Conservation (phyloP, 2,329 filamentous ascomycete species). For the Cladophialophora carrionii region DNA sequence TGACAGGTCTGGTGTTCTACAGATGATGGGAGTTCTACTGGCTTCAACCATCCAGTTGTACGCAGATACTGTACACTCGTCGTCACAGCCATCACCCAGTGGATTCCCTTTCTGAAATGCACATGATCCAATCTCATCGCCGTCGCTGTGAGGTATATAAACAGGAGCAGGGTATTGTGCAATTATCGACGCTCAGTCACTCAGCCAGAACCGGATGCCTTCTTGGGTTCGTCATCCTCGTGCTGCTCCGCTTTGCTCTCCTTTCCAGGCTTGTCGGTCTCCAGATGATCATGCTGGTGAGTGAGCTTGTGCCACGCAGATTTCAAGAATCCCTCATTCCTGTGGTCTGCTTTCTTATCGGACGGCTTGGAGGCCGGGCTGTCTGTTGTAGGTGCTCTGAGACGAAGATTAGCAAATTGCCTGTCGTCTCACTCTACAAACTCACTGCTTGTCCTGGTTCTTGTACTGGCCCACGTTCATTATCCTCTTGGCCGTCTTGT, state of each 20-base stretch:
- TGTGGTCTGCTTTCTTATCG: conserved; percentile 55
- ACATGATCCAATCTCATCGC: conserved; percentile 18
- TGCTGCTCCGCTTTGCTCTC: conserved; percentile 33
- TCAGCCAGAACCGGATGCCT: conserved; percentile 47
- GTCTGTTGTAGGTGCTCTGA: conserved; percentile 26
- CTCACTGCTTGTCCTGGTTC: conserved; percentile 57
- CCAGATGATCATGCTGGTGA: conserved; percentile 60
- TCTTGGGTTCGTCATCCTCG: conserved; percentile 46
- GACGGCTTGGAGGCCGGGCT: conserved; percentile 32
- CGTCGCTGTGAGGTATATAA: conserved; percentile 34
- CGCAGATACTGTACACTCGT: conserved; percentile 12
- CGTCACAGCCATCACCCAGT: background rate
- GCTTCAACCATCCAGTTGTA: background rate
- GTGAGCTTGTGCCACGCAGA: conserved; percentile 90
- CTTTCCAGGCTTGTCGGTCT: conserved; percentile 41
- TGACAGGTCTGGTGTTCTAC: background rate
- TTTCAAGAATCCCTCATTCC: conserved; percentile 88
- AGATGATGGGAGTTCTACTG: conserved; percentile 14
- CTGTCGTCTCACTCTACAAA: conserved; percentile 23
- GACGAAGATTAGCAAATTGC: conserved; percentile 21
- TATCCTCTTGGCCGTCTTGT: conserved; percentile 85
- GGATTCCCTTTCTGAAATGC: background rate
- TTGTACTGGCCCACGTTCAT: conserved; percentile 74
- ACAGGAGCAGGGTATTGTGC: conserved; percentile 17
- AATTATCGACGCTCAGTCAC: background rate